Evolutionary conservation across 495 filamentous ascomycete genomes (phyloP).

Genomic region (Glutinoglossum americanum): DNA sequence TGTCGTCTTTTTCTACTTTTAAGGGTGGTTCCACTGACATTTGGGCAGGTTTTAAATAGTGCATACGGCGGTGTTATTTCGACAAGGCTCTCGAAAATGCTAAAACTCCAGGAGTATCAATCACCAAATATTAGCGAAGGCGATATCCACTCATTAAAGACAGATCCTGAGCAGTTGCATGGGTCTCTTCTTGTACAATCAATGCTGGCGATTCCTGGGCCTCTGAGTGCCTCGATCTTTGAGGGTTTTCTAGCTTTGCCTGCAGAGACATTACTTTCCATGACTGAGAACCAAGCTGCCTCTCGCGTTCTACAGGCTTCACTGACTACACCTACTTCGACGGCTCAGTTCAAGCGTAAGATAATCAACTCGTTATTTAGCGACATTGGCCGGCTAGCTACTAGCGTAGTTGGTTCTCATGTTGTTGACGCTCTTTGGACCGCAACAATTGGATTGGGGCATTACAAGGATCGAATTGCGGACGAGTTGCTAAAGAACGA

Average conservation of each 20-base stretch:
- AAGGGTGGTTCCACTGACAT: background rate
- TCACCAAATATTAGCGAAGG: constrained; percentile 1
- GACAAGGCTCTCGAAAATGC: constrained; percentile 13
- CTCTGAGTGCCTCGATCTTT: constrained; percentile 33
- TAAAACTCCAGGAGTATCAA: constrained; percentile 9
- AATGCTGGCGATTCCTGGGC: constrained; percentile 36
- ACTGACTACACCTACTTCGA: constrained; percentile 33
- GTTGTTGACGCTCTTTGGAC: constrained; percentile 60
- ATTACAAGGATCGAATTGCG: constrained; percentile 45
- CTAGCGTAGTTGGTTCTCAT: constrained; percentile 50
- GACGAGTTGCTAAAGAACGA: constrained; percentile 41
- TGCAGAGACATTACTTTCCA: constrained; percentile 19
- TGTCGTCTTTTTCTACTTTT: background rate
- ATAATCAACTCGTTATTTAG: constrained; percentile 36
- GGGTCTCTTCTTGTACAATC: constrained; percentile 43
- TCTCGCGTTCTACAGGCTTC: constrained; percentile 53
- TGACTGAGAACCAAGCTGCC: constrained; percentile 37
- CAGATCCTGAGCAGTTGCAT: constrained; percentile 31
- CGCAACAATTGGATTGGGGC: constrained; percentile 39
- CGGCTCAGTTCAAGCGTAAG: constrained; percentile 35
- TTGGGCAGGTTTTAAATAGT: constrained; percentile 25
- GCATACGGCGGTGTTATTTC: constrained; percentile 31
- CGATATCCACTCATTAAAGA: background rate
- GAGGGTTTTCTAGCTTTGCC: constrained; percentile 29
- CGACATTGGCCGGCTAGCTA: constrained; percentile 39